Conservation (phyloP, 176 grass and related monocot genomes). For the Phoenix roebelenii region DNA sequence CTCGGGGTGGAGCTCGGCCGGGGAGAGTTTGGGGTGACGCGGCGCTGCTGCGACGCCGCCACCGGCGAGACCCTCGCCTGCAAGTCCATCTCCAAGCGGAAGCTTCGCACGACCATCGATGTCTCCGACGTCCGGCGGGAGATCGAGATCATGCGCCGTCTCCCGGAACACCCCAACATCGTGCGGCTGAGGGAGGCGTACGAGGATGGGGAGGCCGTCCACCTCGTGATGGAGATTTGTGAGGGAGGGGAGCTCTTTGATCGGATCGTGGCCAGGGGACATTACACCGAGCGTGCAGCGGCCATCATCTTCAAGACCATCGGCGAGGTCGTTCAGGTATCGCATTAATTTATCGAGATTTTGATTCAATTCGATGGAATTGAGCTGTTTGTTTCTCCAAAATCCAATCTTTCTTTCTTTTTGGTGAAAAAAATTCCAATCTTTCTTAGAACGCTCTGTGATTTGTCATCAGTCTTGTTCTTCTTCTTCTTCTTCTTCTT, state of each 20-base stretch:
- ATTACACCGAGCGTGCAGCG: conserved; percentile 58
- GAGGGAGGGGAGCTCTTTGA: conserved; percentile 71
- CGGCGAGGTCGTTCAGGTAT: conserved; percentile 57
- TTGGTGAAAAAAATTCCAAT: too few relatives aligned
- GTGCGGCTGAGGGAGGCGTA: conserved; percentile 44
- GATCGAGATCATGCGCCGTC: conserved; percentile 45
- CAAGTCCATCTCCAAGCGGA: conserved; percentile 60
- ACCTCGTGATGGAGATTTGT: conserved; percentile 68
- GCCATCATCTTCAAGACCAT: conserved; percentile 60
- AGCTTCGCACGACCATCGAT: conserved; percentile 38
- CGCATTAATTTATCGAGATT: neutral
- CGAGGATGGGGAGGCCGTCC: conserved; percentile 51
- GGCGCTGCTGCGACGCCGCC: conserved; percentile 38
- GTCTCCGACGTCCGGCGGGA: conserved; percentile 59
- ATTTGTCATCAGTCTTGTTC: too few relatives aligned
- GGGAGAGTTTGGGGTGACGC: conserved; percentile 80
- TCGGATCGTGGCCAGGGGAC: conserved; percentile 42
- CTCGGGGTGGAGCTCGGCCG: conserved; percentile 67
- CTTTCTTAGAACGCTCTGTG: too few relatives aligned
- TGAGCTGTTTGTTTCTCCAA: too few relatives aligned
- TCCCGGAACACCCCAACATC: conserved; percentile 30
- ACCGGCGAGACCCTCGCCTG: conserved; percentile 63
- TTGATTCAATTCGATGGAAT: too few relatives aligned
- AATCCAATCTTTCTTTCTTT: too few relatives aligned
- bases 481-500: too few relatives aligned